Conservation (phyloP, 176 grass and related monocot species). For the Bothriochloa decipiens region DNA sequence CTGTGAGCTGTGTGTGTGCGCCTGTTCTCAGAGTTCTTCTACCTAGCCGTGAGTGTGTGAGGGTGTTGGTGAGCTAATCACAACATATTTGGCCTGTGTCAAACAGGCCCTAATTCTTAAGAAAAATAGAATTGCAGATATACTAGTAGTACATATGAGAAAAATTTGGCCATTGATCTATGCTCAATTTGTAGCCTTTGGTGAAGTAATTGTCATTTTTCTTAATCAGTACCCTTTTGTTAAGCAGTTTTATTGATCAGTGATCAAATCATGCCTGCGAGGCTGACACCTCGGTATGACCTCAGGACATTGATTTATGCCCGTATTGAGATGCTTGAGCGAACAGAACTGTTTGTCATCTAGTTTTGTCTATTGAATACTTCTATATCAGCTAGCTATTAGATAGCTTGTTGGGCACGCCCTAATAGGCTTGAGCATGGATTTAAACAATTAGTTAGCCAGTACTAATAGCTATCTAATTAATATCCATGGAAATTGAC, state of each 20-base stretch:
- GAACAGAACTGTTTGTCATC: not conserved
- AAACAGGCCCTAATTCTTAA: not conserved
- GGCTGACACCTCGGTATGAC: not conserved
- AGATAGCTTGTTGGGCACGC: too few species aligned
- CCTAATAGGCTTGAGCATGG: too few species aligned
- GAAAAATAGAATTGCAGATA: not conserved
- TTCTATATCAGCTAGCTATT: too few species aligned
- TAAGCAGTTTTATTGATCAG: conserved; percentile 47
- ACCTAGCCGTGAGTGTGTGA: too few species aligned
- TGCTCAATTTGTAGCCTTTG: not conserved
- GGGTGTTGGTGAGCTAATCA: too few species aligned
- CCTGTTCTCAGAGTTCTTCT: too few species aligned
- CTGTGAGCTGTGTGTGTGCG: too few species aligned
- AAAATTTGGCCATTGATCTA: not conserved
- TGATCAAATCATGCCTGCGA: conserved; percentile 46
- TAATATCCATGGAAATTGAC: too few species aligned
- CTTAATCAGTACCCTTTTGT: conserved; percentile 50
- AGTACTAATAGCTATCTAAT: too few species aligned
- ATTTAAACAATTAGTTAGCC: too few species aligned
- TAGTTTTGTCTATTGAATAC: too few species aligned
- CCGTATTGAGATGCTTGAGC: not conserved
- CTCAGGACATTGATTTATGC: not conserved
- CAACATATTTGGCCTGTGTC: not conserved
- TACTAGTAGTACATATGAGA: not conserved
- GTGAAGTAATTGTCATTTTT: not conserved